Evolutionary conservation across 2,329 filamentous ascomycete species (phyloP).

Genomic region (Pseudocercospora pini-densiflorae): DNA sequence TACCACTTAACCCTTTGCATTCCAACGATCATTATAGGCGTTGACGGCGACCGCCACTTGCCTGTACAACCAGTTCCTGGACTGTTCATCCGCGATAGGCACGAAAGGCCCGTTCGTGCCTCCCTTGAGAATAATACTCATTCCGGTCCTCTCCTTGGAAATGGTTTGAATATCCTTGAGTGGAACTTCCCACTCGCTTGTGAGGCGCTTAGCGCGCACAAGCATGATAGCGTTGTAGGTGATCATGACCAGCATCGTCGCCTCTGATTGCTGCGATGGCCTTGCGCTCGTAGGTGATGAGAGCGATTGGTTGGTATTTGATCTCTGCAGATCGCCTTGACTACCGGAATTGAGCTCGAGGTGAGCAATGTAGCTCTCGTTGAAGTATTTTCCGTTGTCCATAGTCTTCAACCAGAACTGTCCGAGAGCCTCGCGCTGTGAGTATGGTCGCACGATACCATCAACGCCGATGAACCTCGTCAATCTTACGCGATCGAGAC

Average conservation of each 20-base stretch:
- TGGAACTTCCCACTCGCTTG: constrained; percentile 93
- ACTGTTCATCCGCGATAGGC: constrained; percentile 85
- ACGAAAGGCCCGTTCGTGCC: constrained; percentile 95
- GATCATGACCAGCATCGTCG: constrained; percentile 69
- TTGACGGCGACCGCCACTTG: constrained; percentile 70
- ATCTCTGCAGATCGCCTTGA: constrained; percentile 63
- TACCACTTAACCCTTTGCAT: constrained; percentile 56
- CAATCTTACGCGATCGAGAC: constrained; percentile 91
- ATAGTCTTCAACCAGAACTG: constrained; percentile 99
- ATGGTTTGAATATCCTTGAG: constrained; percentile 97
- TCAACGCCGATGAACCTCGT: constrained; percentile 90
- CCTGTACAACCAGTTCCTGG: constrained; percentile 68
- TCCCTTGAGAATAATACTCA: constrained; percentile 85
- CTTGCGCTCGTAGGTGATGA: constrained; percentile 16
- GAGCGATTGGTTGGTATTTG: constrained; percentile 21
- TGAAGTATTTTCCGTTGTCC: constrained; percentile 97
- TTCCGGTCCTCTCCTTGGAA: constrained; percentile 91
- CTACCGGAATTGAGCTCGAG: constrained; percentile 72
- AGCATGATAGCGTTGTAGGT: constrained; percentile 77
- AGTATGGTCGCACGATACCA: constrained; percentile 93
- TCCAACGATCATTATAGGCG: constrained; percentile 70
- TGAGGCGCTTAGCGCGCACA: constrained; percentile 81
- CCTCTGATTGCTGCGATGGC: constrained; percentile 33
- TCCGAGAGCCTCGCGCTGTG: constrained; percentile 89
- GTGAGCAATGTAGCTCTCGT: constrained; percentile 96